Percentiles rank a stretch among this genome's conserved stretches.
These are phyloP conservation scores for Acanthamoeba sp. DNA, from an alignment of 208 protist species.

Conservation along the genomic window DNA sequence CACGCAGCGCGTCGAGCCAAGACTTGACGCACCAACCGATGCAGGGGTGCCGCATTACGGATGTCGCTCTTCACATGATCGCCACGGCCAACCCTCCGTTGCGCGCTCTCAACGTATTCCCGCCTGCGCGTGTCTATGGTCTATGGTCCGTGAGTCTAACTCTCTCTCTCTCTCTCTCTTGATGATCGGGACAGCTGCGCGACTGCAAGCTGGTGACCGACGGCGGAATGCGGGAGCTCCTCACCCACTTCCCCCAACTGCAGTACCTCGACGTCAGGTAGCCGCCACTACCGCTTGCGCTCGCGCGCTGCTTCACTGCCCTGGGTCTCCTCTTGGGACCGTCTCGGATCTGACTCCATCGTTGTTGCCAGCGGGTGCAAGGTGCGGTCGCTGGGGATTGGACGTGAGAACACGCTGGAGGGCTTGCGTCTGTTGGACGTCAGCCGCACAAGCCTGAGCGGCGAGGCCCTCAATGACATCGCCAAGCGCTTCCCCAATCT, in stretches of 20 bases:
- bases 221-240: neutral
- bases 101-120: neutral
- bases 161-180: too few species aligned
- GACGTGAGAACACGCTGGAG: neutral
- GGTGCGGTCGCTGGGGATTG: neutral
- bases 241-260: neutral
- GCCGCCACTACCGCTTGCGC: neutral
- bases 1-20: neutral
- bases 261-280: neutral
- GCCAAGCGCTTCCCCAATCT: neutral
- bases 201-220: neutral
- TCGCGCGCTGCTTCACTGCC: too few species aligned
- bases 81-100: neutral
- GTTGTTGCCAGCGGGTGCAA: neutral
- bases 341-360: too few species aligned
- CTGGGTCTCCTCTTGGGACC: too few species aligned
- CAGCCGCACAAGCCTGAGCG: neutral
- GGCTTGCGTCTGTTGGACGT: neutral
- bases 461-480: neutral
- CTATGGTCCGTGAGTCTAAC: too few species aligned
- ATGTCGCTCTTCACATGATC: neutral
- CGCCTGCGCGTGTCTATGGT: too few species aligned
- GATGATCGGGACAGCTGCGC: neutral
- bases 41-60: neutral
- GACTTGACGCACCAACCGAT: neutral